Conservation (phyloP, 2,329 filamentous ascomycete species). For the Ophiostoma australiae region DNA sequence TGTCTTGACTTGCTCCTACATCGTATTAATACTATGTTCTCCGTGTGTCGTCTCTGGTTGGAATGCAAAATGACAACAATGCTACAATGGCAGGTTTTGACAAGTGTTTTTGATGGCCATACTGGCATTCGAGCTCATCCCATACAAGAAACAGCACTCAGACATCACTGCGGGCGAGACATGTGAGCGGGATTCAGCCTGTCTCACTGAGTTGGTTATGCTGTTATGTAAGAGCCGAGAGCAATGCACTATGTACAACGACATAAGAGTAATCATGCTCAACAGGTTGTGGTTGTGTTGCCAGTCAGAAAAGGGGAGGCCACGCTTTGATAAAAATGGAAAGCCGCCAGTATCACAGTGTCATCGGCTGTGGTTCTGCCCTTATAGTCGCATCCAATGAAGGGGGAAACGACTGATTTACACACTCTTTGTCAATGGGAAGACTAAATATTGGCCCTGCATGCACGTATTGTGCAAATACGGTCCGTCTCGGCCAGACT, state of each 20-base stretch:
- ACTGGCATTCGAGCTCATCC: not conserved
- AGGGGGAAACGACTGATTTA: too few species aligned
- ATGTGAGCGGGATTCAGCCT: not conserved
- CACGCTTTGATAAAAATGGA: not conserved
- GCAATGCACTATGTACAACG: not conserved
- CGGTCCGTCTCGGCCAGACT: conserved; percentile 6
- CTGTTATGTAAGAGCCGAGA: not conserved
- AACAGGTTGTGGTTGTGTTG: too few species aligned
- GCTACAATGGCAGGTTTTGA: not conserved
- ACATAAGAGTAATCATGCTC: too few species aligned
- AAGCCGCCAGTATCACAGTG: not conserved
- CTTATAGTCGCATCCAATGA: not conserved
- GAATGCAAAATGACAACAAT: not conserved
- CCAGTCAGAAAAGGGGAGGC: too few species aligned
- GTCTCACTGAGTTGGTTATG: not conserved
- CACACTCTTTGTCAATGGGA: too few species aligned
- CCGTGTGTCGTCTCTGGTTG: not conserved
- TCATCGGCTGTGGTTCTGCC: not conserved
- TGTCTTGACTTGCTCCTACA: not conserved
- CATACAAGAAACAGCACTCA: too few species aligned
- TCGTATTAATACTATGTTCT: not conserved
- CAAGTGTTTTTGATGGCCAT: too few species aligned
- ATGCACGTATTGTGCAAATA: not conserved
- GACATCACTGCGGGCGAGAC: not conserved
- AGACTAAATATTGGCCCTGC: too few species aligned